These are phyloP conservation scores for Penicillium sp. DNA, from an alignment of 2,329 filamentous ascomycete species.

Conservation along the genomic window DNA sequence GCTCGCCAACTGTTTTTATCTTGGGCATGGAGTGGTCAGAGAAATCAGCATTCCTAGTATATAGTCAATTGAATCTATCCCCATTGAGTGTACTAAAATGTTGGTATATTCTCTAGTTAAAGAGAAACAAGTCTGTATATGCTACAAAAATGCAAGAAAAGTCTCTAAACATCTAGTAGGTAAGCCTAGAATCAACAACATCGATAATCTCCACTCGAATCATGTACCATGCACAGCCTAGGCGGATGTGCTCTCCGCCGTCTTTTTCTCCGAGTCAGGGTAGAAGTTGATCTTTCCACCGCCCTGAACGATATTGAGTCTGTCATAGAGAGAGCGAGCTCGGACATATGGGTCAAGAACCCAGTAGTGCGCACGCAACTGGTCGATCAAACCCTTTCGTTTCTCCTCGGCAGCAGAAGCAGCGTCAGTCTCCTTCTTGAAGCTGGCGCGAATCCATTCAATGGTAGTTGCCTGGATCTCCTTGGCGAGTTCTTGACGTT, in stretches of 20 bases:
- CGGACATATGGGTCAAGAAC: slow-evolving; percentile 81
- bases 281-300: slow-evolving; percentile 74
- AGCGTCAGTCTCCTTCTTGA: slow-evolving; percentile 47
- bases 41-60: too few relatives aligned
- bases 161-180: neutral
- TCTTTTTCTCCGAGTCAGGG: slow-evolving; percentile 35
- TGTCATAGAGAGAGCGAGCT: slow-evolving; percentile 80
- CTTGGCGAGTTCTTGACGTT: slow-evolving; percentile 64
- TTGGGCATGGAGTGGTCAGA: too few relatives aligned
- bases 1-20: too few relatives aligned
- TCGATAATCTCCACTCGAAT: neutral
- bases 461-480: slow-evolving; percentile 73
- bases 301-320: slow-evolving; percentile 67
- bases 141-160: slow-evolving; percentile 9
- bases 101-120: slow-evolving; percentile 12
- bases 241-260: slow-evolving; percentile 2
- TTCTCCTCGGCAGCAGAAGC: slow-evolving; percentile 54
- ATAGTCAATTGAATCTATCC: neutral
- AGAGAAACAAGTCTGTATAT: slow-evolving; percentile 10
- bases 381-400: slow-evolving; percentile 61
- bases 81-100: neutral
- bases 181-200: neutral
- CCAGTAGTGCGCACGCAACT: slow-evolving; percentile 79
- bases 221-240: neutral
- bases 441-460: slow-evolving; percentile 65